Conservation (phyloP, 495 filamentous ascomycete genomes). For the Penicillium silybi region DNA sequence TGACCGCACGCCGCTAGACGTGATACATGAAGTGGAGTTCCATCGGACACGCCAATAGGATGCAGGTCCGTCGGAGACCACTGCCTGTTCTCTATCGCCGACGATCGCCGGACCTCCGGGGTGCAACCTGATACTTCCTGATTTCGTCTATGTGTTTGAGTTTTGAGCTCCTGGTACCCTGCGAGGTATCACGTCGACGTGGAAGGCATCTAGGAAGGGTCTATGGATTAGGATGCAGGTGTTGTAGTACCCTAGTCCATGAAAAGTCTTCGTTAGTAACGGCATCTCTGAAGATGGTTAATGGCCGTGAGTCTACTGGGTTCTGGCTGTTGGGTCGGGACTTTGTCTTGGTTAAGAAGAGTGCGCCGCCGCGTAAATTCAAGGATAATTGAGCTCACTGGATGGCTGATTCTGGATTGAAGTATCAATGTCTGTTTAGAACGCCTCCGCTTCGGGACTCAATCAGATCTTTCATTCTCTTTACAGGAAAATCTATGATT, state of each 20-base stretch:
- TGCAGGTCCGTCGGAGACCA: slow-evolving; percentile 5
- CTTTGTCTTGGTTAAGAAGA: slow-evolving; percentile 13
- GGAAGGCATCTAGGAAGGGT: too few species aligned
- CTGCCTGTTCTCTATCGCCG: slow-evolving; percentile 1
- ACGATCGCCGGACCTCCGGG: slow-evolving; percentile 7
- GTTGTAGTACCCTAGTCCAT: slow-evolving; percentile 23
- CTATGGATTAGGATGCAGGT: slow-evolving; percentile 25
- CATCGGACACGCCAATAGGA: slow-evolving; percentile 7
- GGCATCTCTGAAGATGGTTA: neutral
- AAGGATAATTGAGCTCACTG: neutral
- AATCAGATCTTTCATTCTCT: too few species aligned
- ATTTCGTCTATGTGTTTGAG: too few species aligned
- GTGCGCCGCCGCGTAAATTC: slow-evolving; percentile 8
- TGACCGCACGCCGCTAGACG: neutral
- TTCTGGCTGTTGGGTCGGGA: slow-evolving; percentile 13
- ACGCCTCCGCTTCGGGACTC: too few species aligned
- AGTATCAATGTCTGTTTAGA: too few species aligned
- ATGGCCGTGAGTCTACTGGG: slow-evolving; percentile 4
- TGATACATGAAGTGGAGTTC: neutral
- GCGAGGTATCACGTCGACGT: too few species aligned
- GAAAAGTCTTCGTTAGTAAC: neutral
- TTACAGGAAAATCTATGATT: too few species aligned
- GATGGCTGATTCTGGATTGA: too few species aligned
- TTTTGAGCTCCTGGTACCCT: too few species aligned
- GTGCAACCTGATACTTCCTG: neutral